These are phyloP conservation scores for Populus deltoides DNA, from an alignment of 345 rosid species.

Conservation along the genomic window DNA sequence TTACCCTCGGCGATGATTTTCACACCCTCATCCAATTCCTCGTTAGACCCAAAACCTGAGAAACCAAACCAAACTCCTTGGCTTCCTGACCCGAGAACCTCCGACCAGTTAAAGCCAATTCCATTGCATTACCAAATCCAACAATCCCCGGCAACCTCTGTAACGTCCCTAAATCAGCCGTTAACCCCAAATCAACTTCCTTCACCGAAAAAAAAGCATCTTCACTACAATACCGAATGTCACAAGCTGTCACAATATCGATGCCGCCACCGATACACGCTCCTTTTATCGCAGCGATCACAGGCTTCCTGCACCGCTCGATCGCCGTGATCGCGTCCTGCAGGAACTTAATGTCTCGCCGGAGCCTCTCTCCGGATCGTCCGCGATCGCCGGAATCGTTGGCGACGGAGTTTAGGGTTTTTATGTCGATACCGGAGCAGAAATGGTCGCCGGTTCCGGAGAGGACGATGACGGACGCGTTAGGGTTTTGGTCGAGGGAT, in stretches of 20 bases:
- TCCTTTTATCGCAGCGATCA: slow-evolving; percentile 65
- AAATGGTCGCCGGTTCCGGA: slow-evolving; percentile 71
- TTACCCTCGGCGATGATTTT: slow-evolving; percentile 58
- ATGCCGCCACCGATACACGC: slow-evolving; percentile 79
- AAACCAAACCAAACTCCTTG: slow-evolving; percentile 65
- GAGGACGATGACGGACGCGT: slow-evolving; percentile 49
- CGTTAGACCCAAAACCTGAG: slow-evolving; percentile 56
- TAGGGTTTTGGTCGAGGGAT: slow-evolving; percentile 60
- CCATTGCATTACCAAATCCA: slow-evolving; percentile 68
- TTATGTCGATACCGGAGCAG: slow-evolving; percentile 78
- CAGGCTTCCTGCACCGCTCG: slow-evolving; percentile 79
- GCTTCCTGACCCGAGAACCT: slow-evolving; percentile 66
- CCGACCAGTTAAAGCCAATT: slow-evolving; percentile 66
- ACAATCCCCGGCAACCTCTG: slow-evolving; percentile 77
- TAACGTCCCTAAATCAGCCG: slow-evolving; percentile 83
- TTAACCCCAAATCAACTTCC: slow-evolving; percentile 76
- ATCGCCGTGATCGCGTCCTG: slow-evolving; percentile 75
- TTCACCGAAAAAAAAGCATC: slow-evolving; percentile 70
- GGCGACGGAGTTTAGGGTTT: slow-evolving; percentile 25
- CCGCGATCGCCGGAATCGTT: slow-evolving; percentile 40
- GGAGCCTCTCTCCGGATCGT: slow-evolving; percentile 47
- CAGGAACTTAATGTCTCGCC: slow-evolving; percentile 53
- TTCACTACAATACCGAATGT: slow-evolving; percentile 58
- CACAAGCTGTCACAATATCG: slow-evolving; percentile 74
- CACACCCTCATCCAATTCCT: slow-evolving; percentile 53